These are phyloP conservation scores for Rhododendron ferrugineum DNA, from an alignment of 148 eudicot species.

Conservation along the genomic window DNA sequence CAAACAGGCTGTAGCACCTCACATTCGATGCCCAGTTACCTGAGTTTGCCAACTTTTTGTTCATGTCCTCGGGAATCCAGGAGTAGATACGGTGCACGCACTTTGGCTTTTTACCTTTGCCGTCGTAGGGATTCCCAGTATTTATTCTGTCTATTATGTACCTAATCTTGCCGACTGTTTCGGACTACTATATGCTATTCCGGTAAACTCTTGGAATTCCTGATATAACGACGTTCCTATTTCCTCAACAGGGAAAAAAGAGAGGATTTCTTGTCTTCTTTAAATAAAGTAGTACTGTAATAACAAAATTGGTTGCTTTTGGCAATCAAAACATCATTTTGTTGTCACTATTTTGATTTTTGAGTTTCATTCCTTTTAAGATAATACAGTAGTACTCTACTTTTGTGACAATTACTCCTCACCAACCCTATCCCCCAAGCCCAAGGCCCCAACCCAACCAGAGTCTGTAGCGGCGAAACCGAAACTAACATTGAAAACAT, in stretches of 20 bases:
- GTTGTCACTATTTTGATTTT: not conserved
- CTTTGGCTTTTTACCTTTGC: not conserved
- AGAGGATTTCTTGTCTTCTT: not conserved
- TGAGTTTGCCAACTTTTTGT: not conserved
- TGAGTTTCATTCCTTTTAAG: not conserved
- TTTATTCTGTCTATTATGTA: not conserved
- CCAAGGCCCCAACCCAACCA: too few relatives aligned
- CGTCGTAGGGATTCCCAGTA: not conserved
- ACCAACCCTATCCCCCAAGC: not conserved
- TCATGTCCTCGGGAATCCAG: not conserved
- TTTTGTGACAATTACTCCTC: not conserved
- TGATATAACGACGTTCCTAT: not conserved
- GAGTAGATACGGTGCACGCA: not conserved
- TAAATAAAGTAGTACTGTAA: not conserved
- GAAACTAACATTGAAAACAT: not conserved
- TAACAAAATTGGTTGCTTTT: not conserved
- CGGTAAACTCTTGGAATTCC: not conserved
- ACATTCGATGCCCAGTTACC: not conserved
- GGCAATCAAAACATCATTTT: slow-evolving; percentile 3
- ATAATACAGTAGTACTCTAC: not conserved
- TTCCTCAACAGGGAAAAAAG: not conserved
- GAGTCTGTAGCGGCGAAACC: not conserved
- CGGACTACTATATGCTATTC: not conserved
- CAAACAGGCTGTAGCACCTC: not conserved
- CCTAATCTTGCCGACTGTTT: not conserved